Conservation (phyloP, 2,329 filamentous ascomycete genomes). For the Xylariaceae sp. region DNA sequence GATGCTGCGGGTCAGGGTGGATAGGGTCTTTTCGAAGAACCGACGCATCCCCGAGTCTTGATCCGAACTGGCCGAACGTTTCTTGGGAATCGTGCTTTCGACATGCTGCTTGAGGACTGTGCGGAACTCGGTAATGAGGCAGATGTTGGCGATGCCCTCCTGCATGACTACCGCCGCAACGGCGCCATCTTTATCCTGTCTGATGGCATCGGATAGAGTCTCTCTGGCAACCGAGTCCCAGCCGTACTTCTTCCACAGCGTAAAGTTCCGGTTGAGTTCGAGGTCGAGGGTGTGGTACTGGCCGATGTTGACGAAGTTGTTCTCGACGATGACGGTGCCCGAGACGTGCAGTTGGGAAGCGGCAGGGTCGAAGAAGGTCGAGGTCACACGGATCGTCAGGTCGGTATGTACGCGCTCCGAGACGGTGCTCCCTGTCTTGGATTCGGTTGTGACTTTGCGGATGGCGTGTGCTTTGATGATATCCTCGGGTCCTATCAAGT, state of each 20-base stretch:
- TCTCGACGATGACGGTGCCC: constrained; percentile 51
- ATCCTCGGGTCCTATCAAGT: constrained; percentile 53
- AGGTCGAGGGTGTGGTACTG: constrained; percentile 68
- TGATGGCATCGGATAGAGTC: constrained; percentile 73
- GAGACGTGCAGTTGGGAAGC: constrained; percentile 54
- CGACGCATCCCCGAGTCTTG: constrained; percentile 67
- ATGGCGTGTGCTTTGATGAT: constrained; percentile 52
- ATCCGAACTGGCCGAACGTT: constrained; percentile 60
- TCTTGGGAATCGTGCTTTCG: constrained; percentile 63
- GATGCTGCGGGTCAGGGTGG: constrained; percentile 72
- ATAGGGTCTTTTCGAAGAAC: constrained; percentile 75
- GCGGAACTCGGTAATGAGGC: constrained; percentile 74
- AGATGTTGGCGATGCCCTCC: constrained; percentile 79
- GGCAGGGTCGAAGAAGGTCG: constrained; percentile 55
- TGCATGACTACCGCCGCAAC: constrained; percentile 92
- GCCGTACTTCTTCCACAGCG: constrained; percentile 74
- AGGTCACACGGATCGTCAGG: constrained; percentile 53
- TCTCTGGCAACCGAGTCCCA: constrained; percentile 89
- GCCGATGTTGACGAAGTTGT: constrained; percentile 49
- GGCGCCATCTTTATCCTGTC: constrained; percentile 74
- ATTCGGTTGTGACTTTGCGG: constrained; percentile 50
- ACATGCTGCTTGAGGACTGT: constrained; percentile 70
- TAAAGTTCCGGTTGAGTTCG: constrained; percentile 83
- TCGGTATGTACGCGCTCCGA: constrained; percentile 54
- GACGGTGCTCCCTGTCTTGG: constrained; percentile 42